Base-by-base conservation (phyloP, 306 rosid species). In the Dryas octopetala region DNA sequence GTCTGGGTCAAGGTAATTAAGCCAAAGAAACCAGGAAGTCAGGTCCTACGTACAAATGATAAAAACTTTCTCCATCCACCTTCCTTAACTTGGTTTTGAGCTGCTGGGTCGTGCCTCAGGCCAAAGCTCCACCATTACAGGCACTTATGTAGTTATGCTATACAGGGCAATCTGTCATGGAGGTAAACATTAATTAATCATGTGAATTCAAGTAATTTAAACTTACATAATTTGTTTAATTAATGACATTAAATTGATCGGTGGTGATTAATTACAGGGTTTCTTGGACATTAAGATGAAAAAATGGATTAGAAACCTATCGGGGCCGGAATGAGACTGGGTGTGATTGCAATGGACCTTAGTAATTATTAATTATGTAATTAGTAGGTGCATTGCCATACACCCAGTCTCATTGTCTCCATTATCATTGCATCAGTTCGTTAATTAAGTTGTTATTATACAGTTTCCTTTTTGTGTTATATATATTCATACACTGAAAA, bases 51-150 rank as follows among this genome's bases (percentile, higher is more conserved):
- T 19, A 19, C 23, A 23, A 23, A 23, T 23, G 23, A 23, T 0
- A 23, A 0, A 23, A 23, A 23, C 23, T 23, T 23, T 23, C 23
- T 23, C 23, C 23, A 23, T 23, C 23, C 23, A 23, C 23, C 23
- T 23, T 23, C 23, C 23, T 23, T 23, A 23, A 23, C 23, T 23
- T 23, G 23, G 23, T 23, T 23, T 23, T 23, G 23, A 23, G 23
- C 23, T 23, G 23, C 23, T 23, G 23, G 23, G 23, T 23, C 23
- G 23, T 23, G 98, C 98, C 74, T 95, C 97, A 8, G 98, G 98
- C 28, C 97, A 93, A 73, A 93, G 98, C 89, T 94, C 98, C 5
- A 84, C 94, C 58, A 94, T 94, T 44, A 91, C 96, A 38, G 97
- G 98, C 77, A 95, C 98, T 53, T 95, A 95, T 82, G 97, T 0